A percentile compares a stretch with the other conserved stretches of the same genome.
Conservation (phyloP, 1,284 basidiomycete species). For the Sanghuangporus sanghuang region DNA sequence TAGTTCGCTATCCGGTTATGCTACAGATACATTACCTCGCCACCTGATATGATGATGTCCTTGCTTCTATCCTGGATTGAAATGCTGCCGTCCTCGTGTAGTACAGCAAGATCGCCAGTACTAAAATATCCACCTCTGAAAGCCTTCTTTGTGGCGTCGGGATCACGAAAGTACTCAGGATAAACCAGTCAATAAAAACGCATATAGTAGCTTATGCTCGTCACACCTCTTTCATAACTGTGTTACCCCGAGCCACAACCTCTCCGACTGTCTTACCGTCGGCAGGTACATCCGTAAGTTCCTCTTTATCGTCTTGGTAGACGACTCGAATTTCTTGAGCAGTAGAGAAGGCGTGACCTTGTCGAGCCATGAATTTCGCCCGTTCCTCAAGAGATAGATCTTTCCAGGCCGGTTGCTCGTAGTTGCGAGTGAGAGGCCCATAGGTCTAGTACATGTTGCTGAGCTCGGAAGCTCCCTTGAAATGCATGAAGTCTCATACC, state of each 20-base stretch:
- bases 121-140: constrained; percentile 77
- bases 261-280: constrained; percentile 85
- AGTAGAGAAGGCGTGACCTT: constrained; percentile 75
- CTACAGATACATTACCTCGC: constrained; percentile 48
- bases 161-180: constrained; percentile 69
- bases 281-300: constrained; percentile 70
- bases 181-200: not conserved
- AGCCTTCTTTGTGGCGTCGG: constrained; percentile 70
- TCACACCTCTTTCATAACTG: constrained; percentile 78
- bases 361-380: constrained; percentile 76
- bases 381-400: constrained; percentile 57
- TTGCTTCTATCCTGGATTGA: constrained; percentile 58
- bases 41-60: constrained; percentile 85
- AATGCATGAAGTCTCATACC: constrained; percentile 2
- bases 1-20: not conserved
- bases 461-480: not conserved
- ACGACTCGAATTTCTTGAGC: constrained; percentile 77
- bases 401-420: constrained; percentile 60
- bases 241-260: constrained; percentile 78
- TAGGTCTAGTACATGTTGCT: constrained; percentile 47
- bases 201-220: not conserved
- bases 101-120: constrained; percentile 81
- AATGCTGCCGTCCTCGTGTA: constrained; percentile 71
- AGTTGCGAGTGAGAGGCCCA: constrained; percentile 73
- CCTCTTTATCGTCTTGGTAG: constrained; percentile 39